Conservation (phyloP, 2,329 filamentous ascomycete species). For the Trichoderma sp. region DNA sequence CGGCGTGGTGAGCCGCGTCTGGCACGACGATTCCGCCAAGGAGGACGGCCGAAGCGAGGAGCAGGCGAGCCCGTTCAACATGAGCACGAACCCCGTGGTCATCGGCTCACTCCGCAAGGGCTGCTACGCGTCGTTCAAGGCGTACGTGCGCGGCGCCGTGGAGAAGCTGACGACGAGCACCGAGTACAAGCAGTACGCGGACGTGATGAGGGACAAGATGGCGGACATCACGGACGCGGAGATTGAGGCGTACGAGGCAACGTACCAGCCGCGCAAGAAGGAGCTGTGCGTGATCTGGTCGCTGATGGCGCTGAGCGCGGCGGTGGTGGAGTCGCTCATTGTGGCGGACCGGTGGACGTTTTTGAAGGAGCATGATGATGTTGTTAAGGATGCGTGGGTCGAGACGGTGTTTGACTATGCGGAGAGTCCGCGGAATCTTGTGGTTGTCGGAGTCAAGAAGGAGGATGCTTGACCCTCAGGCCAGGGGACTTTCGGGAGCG, state of each 20-base stretch:
- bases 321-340: conserved; percentile 85
- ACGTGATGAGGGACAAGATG: conserved; percentile 68
- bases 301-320: conserved; percentile 93
- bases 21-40: conserved; percentile 41
- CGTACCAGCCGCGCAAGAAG: conserved; percentile 68
- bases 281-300: conserved; percentile 89
- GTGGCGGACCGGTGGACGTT: conserved; percentile 89
- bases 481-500: neutral
- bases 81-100: conserved; percentile 76
- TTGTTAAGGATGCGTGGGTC: conserved; percentile 80
- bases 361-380: conserved; percentile 72
- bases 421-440: conserved; percentile 84
- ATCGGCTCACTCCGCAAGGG: conserved; percentile 82
- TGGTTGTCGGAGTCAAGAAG: conserved; percentile 87
- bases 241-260: conserved; percentile 68
- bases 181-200: conserved; percentile 61
- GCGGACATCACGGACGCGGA: conserved; percentile 71
- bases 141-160: conserved; percentile 81
- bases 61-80: conserved; percentile 46
- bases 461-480: conserved; percentile 32
- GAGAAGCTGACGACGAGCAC: conserved; percentile 66
- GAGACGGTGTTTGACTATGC: conserved; percentile 90
- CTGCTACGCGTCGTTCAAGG: conserved; percentile 72
- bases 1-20: conserved; percentile 68
- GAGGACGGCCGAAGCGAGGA: conserved; percentile 35